These are phyloP conservation scores for Apiotrichum porosum DNA, from an alignment of 1,284 basidiomycete species.

Conservation along the genomic window DNA sequence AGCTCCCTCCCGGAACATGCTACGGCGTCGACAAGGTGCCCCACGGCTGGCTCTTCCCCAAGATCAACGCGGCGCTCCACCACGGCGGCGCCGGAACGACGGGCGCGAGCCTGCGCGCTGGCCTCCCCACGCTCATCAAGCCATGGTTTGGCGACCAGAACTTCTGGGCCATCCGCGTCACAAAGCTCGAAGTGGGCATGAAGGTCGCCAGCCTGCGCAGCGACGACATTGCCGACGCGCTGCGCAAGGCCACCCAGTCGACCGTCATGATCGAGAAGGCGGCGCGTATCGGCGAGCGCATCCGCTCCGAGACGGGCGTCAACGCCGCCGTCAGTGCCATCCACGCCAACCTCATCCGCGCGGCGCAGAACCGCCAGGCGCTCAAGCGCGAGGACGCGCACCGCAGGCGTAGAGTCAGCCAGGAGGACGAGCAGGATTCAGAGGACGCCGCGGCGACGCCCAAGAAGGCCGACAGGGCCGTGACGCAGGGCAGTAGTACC, in stretches of 20 bases:
- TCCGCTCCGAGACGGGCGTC: slow-evolving; percentile 54
- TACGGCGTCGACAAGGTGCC: slow-evolving; percentile 61
- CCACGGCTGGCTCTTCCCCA: slow-evolving; percentile 75
- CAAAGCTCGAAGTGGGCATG: slow-evolving; percentile 57
- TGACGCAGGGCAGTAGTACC: not conserved
- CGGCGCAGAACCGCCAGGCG: slow-evolving; percentile 21
- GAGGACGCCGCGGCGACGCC: no score
- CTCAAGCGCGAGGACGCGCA: slow-evolving; percentile 6
- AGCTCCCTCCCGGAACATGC: slow-evolving; percentile 41
- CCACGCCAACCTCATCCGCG: slow-evolving; percentile 34
- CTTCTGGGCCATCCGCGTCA: slow-evolving; percentile 67
- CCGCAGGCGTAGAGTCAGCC: no score
- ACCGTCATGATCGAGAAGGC: slow-evolving; percentile 63
- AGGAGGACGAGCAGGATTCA: not conserved
- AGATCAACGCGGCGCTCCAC: slow-evolving; percentile 56
- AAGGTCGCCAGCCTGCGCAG: slow-evolving; percentile 54
- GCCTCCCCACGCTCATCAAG: slow-evolving; percentile 69
- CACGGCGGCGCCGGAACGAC: slow-evolving; percentile 72
- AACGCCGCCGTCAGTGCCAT: slow-evolving; percentile 38
- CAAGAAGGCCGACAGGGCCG: no score
- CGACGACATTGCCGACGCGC: slow-evolving; percentile 55
- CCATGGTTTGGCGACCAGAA: slow-evolving; percentile 67
- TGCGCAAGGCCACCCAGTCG: slow-evolving; percentile 56
- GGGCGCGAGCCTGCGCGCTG: slow-evolving; percentile 62
- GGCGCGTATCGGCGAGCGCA: slow-evolving; percentile 59